A percentile compares a stretch with the other conserved stretches of the same genome.
These are phyloP conservation scores for Aspergillus campestris DNA, from an alignment of 495 filamentous ascomycete genomes.

Conservation along the genomic window DNA sequence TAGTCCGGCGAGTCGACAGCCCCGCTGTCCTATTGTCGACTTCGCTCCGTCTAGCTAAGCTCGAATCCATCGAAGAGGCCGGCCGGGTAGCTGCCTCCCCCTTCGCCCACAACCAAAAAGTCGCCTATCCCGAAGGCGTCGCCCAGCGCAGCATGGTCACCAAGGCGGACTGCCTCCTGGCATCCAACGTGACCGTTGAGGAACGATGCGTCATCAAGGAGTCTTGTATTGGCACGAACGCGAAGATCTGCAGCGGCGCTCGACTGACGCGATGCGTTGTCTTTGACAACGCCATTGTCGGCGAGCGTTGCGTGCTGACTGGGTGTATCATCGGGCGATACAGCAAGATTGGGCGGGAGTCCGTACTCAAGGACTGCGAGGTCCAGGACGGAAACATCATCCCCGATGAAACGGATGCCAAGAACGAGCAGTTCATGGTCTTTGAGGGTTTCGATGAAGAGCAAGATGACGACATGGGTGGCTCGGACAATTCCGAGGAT, in stretches of 20 bases:
- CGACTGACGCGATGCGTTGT: conserved; percentile 72
- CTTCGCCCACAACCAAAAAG: conserved; percentile 66
- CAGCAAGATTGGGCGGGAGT: conserved; percentile 66
- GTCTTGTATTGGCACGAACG: conserved; percentile 76
- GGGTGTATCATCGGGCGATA: conserved; percentile 75
- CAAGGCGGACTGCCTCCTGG: conserved; percentile 67
- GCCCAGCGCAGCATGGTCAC: conserved; percentile 69
- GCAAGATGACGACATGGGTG: conserved; percentile 24
- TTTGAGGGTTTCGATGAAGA: conserved; percentile 63
- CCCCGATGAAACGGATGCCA: conserved; percentile 71
- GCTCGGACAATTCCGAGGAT: conserved; percentile 23
- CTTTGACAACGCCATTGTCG: conserved; percentile 84
- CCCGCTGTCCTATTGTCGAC: conserved; percentile 67
- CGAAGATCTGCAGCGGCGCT: conserved; percentile 72
- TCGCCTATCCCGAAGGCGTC: conserved; percentile 70
- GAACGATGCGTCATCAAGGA: conserved; percentile 82
- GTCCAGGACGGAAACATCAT: conserved; percentile 82
- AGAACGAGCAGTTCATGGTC: conserved; percentile 78
- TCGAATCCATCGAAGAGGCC: conserved; percentile 57
- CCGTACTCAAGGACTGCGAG: conserved; percentile 74
- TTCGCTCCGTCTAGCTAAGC: conserved; percentile 79
- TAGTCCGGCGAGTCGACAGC: conserved; percentile 84
- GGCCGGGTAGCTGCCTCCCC: conserved; percentile 52
- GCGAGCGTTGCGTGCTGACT: conserved; percentile 64
- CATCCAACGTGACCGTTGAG: conserved; percentile 75